phyloP scores from a whole-genome alignment of 352 stramenopile genomes.

The Saprolegnia parasitica region DNA sequence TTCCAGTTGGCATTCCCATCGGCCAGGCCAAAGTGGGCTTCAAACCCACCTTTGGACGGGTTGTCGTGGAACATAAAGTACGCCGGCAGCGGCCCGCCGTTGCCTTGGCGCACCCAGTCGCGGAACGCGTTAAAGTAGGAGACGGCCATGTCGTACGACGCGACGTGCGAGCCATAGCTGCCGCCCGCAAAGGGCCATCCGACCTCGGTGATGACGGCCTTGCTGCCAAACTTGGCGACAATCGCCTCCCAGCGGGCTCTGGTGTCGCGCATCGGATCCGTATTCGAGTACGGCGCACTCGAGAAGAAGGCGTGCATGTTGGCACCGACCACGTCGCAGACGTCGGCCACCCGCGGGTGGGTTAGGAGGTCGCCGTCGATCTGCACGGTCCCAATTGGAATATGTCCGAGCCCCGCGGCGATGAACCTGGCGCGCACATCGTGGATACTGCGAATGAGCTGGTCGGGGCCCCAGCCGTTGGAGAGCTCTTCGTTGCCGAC shows the following conservation, averaged over 20 bases:
- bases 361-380: conserved; percentile 19
- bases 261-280: conserved; percentile 28
- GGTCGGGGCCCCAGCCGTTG: background rate
- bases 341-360: conserved; percentile 11
- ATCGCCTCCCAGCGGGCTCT: conserved; percentile 27
- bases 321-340: conserved; percentile 17
- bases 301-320: conserved; percentile 30
- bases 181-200: conserved; percentile 28
- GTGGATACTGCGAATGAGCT: conserved; percentile 11
- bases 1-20: conserved; percentile 18
- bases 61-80: conserved; percentile 29
- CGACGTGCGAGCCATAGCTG: background rate
- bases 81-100: conserved; percentile 3
- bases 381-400: conserved; percentile 24
- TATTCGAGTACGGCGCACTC: conserved; percentile 1
- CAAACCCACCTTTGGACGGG: conserved; percentile 15
- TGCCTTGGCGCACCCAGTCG: conserved; percentile 6
- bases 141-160: conserved; percentile 9
- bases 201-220: conserved; percentile 19
- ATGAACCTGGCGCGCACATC: background rate
- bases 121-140: conserved; percentile 18
- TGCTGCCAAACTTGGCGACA: conserved; percentile 16
- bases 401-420: conserved; percentile 2
- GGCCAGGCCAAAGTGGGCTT: conserved; percentile 24
- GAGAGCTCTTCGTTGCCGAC: conserved; percentile 29